Evolutionary conservation across 352 stramenopile genomes (phyloP).

Genomic region (Globisporangium canariense): DNA sequence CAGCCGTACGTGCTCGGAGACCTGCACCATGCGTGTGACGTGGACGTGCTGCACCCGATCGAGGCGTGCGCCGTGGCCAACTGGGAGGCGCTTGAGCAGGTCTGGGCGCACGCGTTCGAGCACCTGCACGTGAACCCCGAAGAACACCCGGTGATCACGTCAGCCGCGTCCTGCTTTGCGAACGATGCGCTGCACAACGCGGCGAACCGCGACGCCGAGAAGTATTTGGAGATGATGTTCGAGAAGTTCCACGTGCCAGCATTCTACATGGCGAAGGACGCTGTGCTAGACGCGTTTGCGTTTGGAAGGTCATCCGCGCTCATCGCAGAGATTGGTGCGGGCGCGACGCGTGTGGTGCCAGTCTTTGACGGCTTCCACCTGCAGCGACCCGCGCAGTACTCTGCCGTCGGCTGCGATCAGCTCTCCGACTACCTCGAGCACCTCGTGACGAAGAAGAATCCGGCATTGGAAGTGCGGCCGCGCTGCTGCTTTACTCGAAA

Average conservation of each 20-base stretch:
- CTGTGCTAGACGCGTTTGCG: constrained; percentile 88
- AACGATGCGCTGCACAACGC: constrained; percentile 63
- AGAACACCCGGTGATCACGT: constrained; percentile 78
- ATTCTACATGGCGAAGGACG: constrained; percentile 90
- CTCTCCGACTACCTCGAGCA: constrained; percentile 71
- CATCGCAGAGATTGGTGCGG: constrained; percentile 87
- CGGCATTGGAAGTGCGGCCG: constrained; percentile 40
- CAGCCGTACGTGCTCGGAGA: constrained; percentile 44
- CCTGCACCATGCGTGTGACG: constrained; percentile 47
- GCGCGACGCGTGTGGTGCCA: constrained; percentile 81
- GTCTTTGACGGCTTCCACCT: constrained; percentile 91
- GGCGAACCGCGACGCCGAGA: constrained; percentile 54
- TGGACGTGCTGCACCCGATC: constrained; percentile 57
- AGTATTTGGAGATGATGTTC: constrained; percentile 92
- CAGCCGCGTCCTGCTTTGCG: constrained; percentile 66
- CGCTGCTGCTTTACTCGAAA: constrained; percentile 64
- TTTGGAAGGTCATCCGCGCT: constrained; percentile 86
- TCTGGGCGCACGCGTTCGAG: constrained; percentile 80
- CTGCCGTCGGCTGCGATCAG: constrained; percentile 64
- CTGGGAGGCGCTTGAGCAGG: constrained; percentile 85
- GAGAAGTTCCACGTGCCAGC: constrained; percentile 88
- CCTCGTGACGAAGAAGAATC: constrained; percentile 46
- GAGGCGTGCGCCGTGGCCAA: constrained; percentile 59
- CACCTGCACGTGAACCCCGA: constrained; percentile 61
- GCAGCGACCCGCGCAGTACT: constrained; percentile 73